Evolutionary conservation across 169 alveolate genomes (phyloP), one percentile per base, ranked within the genome.

Genomic region (Eimeria maxima): DNA sequence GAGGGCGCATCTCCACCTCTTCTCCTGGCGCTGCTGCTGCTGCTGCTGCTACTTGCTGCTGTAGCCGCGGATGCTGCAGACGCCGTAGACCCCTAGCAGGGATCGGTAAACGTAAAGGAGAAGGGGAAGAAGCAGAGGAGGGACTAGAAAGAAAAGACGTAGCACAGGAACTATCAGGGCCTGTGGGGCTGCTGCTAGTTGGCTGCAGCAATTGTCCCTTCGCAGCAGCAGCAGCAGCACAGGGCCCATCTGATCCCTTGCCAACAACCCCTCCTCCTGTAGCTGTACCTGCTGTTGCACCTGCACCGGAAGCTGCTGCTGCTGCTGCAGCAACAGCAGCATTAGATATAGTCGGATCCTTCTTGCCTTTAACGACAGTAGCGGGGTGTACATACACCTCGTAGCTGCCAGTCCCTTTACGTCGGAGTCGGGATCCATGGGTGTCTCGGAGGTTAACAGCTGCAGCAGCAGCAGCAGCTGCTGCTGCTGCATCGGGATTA

Each of bases 51-150:
- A 74, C 60, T 14, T 60, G 69, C 69, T 60, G 69, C 53, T 81
- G 90, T 73, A 81, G 73, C 29, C 90, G 90, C 24, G 90, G 90
- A n/a, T 81, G 69, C 90, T 50, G 90, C 69, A 81, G 71, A 47
- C 90, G 69, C 90, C 90, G 71, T 74, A 81, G 50, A 16, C 90
- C 73, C 50, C 90, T 71, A 18, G 90, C 71, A 24, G 90, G 90
- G 14, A 81, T 81, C 24, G 90, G 90, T 18, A 81, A 73, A 16
- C 90, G 42, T 50, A 81, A 42, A n/a, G 90, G 90, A 29, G 90
- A 81, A 20, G 50, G 90, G 3, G 73, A 47, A 27, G 90, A 38
- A 24, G 73, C 55, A 5, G 73, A n/a, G 4, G 73, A 24, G 18
- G 69, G 90, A 24, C 90, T 81, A 18, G 90, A 81, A 42, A 81